Evolutionary conservation across 106 monocot species (phyloP).

Genomic region (Narthecium ossifragum): DNA sequence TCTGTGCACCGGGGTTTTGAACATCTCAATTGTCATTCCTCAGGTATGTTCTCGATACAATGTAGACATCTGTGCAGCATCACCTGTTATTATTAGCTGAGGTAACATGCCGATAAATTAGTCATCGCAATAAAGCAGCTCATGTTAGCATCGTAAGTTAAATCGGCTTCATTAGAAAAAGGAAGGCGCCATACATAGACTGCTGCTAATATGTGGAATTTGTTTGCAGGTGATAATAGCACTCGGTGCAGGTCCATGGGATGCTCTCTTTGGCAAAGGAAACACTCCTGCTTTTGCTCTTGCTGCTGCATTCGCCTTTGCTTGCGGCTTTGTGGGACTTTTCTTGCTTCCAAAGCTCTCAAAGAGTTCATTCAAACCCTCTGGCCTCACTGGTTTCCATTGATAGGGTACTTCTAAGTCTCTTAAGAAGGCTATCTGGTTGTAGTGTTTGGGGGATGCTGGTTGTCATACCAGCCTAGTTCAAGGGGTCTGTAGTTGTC

Average conservation of each 20-base stretch:
- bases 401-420: neutral
- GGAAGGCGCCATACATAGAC: too few relatives aligned
- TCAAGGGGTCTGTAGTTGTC: too few relatives aligned
- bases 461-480: too few relatives aligned
- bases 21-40: slow-evolving; percentile 21
- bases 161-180: neutral
- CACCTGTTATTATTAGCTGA: neutral
- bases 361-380: slow-evolving; percentile 5
- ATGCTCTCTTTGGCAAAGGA: slow-evolving; percentile 21
- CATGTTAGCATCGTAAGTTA: too few relatives aligned
- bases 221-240: slow-evolving; percentile 12
- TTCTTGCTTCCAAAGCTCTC: slow-evolving; percentile 17
- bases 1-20: slow-evolving; percentile 19
- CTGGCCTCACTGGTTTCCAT: neutral
- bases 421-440: too few relatives aligned
- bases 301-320: slow-evolving; percentile 12
- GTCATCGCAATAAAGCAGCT: too few relatives aligned
- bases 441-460: too few relatives aligned
- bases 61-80: neutral
- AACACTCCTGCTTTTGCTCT: slow-evolving; percentile 23
- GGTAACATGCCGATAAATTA: too few relatives aligned
- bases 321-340: slow-evolving; percentile 1
- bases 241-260: slow-evolving; percentile 18
- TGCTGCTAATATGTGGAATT: too few relatives aligned
- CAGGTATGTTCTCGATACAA: slow-evolving; percentile 4